Evolutionary conservation across 1,284 basidiomycete species (phyloP).

Genomic region (Phylloporus sp.): DNA sequence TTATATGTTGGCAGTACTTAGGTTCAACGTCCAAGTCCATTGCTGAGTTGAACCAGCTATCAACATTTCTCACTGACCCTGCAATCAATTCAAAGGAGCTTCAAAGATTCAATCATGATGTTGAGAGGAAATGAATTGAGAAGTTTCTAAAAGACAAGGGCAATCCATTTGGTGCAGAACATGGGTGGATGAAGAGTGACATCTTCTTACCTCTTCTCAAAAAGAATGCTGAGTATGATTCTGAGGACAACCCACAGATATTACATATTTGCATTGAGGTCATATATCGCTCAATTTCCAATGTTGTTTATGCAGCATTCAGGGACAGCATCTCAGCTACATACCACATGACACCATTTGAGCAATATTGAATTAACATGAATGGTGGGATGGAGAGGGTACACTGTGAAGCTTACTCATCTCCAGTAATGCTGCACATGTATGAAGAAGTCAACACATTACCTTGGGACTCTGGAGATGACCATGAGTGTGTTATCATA

Average conservation of each 20-base stretch:
- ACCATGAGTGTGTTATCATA: neutral
- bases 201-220: neutral
- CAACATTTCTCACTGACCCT: neutral
- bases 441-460: neutral
- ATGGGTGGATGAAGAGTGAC: neutral
- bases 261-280: neutral
- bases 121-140: neutral
- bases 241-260: neutral
- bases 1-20: constrained; percentile 18
- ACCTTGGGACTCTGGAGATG: neutral
- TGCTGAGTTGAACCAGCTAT: constrained; percentile 1
- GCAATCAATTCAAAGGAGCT: too few species aligned
- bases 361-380: neutral
- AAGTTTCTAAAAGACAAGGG: neutral
- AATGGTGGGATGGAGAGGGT: neutral
- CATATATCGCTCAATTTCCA: neutral
- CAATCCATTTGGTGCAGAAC: neutral
- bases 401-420: neutral
- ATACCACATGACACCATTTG: neutral
- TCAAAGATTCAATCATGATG: too few species aligned
- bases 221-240: neutral
- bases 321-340: neutral
- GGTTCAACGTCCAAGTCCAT: constrained; percentile 6
- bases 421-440: neutral
- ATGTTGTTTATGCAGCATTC: neutral